Conservation (phyloP, 2,329 filamentous ascomycete species). For the Sclerotinia sclerotiorum region DNA sequence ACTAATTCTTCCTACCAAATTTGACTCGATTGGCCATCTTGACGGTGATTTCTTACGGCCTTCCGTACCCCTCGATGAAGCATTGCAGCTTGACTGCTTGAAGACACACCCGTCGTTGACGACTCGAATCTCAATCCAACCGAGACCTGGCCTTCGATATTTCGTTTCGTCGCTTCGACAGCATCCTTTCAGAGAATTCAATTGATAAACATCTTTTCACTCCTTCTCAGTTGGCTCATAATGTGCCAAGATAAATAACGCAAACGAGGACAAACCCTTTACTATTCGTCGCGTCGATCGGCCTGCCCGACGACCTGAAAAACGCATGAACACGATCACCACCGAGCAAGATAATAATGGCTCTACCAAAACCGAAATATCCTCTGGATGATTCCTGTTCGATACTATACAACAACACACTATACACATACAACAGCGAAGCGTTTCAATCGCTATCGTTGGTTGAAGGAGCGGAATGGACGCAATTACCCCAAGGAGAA, state of each 20-base stretch:
- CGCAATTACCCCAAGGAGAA: constrained; percentile 61
- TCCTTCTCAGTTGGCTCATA: constrained; percentile 15
- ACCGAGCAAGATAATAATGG: constrained; percentile 33
- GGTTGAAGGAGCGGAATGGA: constrained; percentile 70
- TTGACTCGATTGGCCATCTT: constrained; percentile 21
- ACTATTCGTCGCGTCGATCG: constrained; percentile 20
- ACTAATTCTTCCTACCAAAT: not conserved
- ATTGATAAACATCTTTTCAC: constrained; percentile 5
- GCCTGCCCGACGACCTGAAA: constrained; percentile 20
- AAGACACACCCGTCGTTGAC: constrained; percentile 20
- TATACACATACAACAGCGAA: constrained; percentile 77
- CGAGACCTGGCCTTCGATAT: constrained; percentile 5
- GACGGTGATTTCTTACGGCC: constrained; percentile 18
- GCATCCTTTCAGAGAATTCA: constrained; percentile 15
- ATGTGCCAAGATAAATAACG: constrained; percentile 20
- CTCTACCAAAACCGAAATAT: constrained; percentile 65
- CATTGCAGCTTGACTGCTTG: constrained; percentile 7
- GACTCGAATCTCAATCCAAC: constrained; percentile 12
- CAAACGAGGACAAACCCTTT: constrained; percentile 16
- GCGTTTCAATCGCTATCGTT: constrained; percentile 75
- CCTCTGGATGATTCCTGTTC: constrained; percentile 78
- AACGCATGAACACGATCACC: constrained; percentile 25
- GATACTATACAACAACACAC: constrained; percentile 73
- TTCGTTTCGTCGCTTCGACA: constrained; percentile 22
- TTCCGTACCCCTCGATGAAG: constrained; percentile 2